phyloP scores from a whole-genome alignment of 768 basidiomycete genomes.

The Russula vinacea region DNA sequence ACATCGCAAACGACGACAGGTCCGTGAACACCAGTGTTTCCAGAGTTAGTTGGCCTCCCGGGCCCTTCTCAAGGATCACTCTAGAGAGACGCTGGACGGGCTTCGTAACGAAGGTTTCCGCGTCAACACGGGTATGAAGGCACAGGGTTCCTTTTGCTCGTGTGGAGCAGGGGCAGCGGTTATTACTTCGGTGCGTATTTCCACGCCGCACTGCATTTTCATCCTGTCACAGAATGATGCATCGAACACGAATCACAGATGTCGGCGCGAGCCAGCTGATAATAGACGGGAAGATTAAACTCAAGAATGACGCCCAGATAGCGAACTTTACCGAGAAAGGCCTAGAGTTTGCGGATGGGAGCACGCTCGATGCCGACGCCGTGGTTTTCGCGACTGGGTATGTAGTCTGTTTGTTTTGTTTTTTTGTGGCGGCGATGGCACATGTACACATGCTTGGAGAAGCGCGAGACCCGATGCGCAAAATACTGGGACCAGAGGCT shows the following conservation, averaged over 20 bases:
- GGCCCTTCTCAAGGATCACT: background rate
- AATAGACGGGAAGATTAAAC: constrained; percentile 48
- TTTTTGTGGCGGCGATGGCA: background rate
- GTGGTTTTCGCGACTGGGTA: constrained; percentile 51
- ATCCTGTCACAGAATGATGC: background rate
- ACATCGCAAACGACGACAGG: constrained; percentile 57
- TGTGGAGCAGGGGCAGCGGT: constrained; percentile 49
- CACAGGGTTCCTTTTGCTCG: constrained; percentile 48
- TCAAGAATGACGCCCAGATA: constrained; percentile 45
- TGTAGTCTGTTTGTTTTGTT: background rate
- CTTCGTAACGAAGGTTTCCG: constrained; percentile 56
- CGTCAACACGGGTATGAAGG: constrained; percentile 48
- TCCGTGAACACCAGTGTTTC: background rate
- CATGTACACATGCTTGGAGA: constrained; percentile 44
- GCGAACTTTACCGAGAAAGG: constrained; percentile 41
- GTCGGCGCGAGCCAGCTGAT: constrained; percentile 44
- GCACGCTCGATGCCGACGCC: constrained; percentile 47
- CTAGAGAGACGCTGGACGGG: constrained; percentile 51
- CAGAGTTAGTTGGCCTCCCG: background rate
- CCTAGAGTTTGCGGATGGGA: constrained; percentile 43
- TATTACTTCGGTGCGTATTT: constrained; percentile 59
- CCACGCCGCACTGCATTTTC: background rate
- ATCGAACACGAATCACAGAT: constrained; percentile 33
- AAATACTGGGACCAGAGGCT: constrained; percentile 48
- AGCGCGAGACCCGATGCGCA: constrained; percentile 39